phyloP scores from a whole-genome alignment of 352 stramenopile genomes.

The Phytopythium sindhum region DNA sequence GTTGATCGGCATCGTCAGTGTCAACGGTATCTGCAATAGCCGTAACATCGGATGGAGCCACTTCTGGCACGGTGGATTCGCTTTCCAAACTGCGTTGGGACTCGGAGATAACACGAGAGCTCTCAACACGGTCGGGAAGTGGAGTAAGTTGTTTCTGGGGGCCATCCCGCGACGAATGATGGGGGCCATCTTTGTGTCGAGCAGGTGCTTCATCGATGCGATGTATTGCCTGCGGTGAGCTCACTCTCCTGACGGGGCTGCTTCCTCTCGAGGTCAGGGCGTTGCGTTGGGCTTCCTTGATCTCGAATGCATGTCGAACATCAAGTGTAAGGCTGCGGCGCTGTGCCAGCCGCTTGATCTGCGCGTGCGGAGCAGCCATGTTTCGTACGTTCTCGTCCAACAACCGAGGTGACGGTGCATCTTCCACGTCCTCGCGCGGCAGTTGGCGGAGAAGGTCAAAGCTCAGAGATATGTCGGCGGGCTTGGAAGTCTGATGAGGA shows the following conservation, averaged over 20 bases:
- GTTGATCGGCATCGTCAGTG: not conserved
- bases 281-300: not conserved
- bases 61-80: not conserved
- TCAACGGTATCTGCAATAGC: not conserved
- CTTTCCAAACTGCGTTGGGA: not conserved
- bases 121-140: not conserved
- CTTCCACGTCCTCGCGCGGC: not conserved
- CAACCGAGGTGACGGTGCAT: not conserved
- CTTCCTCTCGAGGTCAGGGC: not conserved
- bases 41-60: not conserved
- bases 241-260: not conserved
- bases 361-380: constrained; percentile 1
- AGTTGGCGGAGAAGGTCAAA: not conserved
- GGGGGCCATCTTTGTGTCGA: not conserved
- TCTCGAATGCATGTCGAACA: not conserved
- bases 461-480: not conserved
- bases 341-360: constrained; percentile 1
- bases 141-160: not conserved
- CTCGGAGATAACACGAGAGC: not conserved
- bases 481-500: not conserved
- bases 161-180: not conserved
- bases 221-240: not conserved
- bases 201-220: not conserved
- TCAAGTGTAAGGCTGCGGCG: constrained; percentile 3
- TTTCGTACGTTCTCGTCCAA: constrained; percentile 2